These are phyloP conservation scores for Trichoderma breve DNA, from an alignment of 2,329 filamentous ascomycete species.

Conservation along the genomic window DNA sequence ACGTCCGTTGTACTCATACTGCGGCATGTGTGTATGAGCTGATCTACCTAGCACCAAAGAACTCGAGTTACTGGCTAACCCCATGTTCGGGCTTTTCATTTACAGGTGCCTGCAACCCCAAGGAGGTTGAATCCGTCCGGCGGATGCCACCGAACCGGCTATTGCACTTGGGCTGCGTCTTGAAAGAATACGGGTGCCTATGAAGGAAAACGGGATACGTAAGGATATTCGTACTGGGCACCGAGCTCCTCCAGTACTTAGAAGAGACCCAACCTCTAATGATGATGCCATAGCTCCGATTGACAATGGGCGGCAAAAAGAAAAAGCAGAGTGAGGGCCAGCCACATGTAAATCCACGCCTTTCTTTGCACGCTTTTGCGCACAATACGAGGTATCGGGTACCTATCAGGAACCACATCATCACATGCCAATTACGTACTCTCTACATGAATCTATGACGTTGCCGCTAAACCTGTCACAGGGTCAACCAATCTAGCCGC, in stretches of 20 bases:
- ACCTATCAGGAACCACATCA: not conserved
- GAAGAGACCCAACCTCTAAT: not conserved
- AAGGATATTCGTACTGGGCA: not conserved
- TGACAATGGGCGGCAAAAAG: not conserved
- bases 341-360: conserved; percentile 11
- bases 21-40: conserved; percentile 1
- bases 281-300: not conserved
- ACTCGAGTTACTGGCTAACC: not conserved
- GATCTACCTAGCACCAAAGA: not conserved
- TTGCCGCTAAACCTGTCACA: conserved; percentile 4
- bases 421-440: conserved; percentile 13
- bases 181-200: not conserved
- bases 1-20: not conserved
- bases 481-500: not conserved
- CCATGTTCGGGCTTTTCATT: not conserved
- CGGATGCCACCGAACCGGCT: not conserved
- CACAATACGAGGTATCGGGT: not conserved
- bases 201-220: not conserved
- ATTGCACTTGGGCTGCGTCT: not conserved
- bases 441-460: conserved; percentile 10
- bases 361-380: not conserved
- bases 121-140: not conserved
- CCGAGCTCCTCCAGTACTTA: not conserved
- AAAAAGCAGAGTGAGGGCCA: not conserved
- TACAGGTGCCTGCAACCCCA: not conserved